These are phyloP conservation scores for Solanum medicagineum DNA, from an alignment of 257 asterid genomes.

Conservation along the genomic window DNA sequence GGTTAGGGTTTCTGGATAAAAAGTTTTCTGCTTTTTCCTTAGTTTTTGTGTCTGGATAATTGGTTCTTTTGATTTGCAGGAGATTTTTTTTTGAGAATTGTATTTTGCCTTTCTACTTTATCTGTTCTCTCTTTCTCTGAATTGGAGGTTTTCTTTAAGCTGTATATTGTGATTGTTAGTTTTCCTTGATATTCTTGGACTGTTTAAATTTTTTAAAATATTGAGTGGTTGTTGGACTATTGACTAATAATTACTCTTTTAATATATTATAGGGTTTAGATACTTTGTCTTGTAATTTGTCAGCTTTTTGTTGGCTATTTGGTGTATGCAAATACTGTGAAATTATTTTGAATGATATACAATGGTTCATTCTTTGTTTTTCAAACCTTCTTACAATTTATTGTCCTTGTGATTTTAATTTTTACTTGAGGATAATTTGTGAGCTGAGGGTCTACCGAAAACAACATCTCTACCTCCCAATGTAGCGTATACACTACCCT, in stretches of 20 bases:
- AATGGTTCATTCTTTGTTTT: not conserved
- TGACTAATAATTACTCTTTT: not conserved
- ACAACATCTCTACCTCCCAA: not conserved
- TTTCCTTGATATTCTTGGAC: not conserved
- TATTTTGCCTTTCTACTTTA: not conserved
- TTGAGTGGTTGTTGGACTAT: not conserved
- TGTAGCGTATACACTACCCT: not conserved
- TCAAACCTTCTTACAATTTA: not conserved
- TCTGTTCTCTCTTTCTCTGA: not conserved
- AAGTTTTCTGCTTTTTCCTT: not conserved
- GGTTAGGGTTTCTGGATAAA: not conserved
- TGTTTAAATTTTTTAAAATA: not conserved
- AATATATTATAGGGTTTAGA: not conserved
- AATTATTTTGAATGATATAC: not conserved
- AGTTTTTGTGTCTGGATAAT: not conserved
- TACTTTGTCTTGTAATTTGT: not conserved
- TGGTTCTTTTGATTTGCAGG: not conserved
- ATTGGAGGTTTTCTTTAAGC: not conserved
- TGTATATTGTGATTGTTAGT: not conserved
- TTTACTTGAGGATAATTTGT: not conserved
- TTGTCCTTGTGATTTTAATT: not conserved
- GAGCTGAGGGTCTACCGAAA: not conserved
- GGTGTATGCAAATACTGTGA: not conserved
- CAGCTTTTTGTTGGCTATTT: not conserved
- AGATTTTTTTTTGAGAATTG: not conserved